Percentiles rank a stretch among this genome's conserved stretches.
Evolutionary conservation across 148 eudicot genomes (phyloP).

Genomic region (Rhododendron ferrugineum): DNA sequence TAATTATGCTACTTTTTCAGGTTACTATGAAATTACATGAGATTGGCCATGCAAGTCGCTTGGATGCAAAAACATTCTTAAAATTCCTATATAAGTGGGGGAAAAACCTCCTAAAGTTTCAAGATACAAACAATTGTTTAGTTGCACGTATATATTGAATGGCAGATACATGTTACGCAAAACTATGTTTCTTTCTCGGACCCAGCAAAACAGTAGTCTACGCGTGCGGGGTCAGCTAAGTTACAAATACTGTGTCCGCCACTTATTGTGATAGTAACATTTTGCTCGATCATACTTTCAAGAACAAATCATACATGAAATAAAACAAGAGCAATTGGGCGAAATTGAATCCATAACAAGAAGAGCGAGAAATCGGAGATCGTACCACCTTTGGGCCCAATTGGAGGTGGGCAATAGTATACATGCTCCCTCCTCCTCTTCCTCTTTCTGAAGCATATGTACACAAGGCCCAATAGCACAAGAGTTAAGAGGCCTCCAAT

Average conservation of each 20-base stretch:
- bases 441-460: conserved; percentile 57
- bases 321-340: not conserved
- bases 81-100: not conserved
- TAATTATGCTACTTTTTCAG: not conserved
- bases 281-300: not conserved
- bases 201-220: not conserved
- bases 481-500: conserved; percentile 52
- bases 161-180: not conserved
- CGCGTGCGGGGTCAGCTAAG: too few species aligned
- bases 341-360: not conserved
- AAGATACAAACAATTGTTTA: not conserved
- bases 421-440: too few species aligned
- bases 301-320: conserved; percentile 5
- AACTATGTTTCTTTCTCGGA: not conserved
- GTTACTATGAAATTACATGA: not conserved
- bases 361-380: not conserved
- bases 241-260: too few species aligned
- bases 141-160: not conserved
- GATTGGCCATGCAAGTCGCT: not conserved
- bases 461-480: conserved; percentile 38
- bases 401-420: conserved; percentile 26
- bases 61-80: not conserved
- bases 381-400: conserved; percentile 43
- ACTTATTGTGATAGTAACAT: not conserved
- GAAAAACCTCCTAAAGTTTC: not conserved